Base-by-base conservation (phyloP, 306 rosid species). In the Lathyrus tuberosus region DNA sequence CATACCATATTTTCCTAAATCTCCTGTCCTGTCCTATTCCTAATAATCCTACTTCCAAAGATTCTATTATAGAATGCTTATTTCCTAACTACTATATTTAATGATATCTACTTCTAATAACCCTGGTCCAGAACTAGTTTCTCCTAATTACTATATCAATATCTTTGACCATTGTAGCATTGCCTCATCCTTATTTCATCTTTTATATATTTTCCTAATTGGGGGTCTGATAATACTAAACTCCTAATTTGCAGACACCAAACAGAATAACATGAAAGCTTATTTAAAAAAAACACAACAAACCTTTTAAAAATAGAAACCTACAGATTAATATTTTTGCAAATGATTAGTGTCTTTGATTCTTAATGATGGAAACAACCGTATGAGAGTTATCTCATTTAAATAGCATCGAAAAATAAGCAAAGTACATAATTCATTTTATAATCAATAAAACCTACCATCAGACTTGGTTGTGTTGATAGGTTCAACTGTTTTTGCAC, bases 401-500 rank as follows among this genome's bases (percentile, higher is more conserved):
- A 72, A 53, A 52, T 44, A 40, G 16, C 15, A 35, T 57, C 61
- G 26, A 62, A 28, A 58, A 69, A 57, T 13, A 72, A 57, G 33
- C 71, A 38, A 62, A 67, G 26, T 18, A 44, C 33, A 58, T 18
- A 65, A 22, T 75, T 69, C 47, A 31, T 24, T 31, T 47, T 20
- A 59, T 11, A 42, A 79, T 28, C 62, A 52, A 65, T 52, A 69
- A 37, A 76, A 44, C 86, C 65, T 67, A 95, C 99, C 96, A 31
- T 82, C 81, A 48, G 92, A 82, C 31, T 83, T 83, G 43, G 80
- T 66, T 65, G 79, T 59, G 74, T 77, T 81, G 62, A 78, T 40
- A 63, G 86, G 77, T 56, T 91, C 97, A 14, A 90, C 73, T 67
- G 89, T 42, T 80, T 95, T 87, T 68, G 76, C 74, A 81, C 93